Percentiles rank a stretch among this genome's conserved stretches.
These are phyloP conservation scores for Cyberlindnera subsufficiens DNA, from an alignment of 805 yeast genomes.

Conservation along the genomic window DNA sequence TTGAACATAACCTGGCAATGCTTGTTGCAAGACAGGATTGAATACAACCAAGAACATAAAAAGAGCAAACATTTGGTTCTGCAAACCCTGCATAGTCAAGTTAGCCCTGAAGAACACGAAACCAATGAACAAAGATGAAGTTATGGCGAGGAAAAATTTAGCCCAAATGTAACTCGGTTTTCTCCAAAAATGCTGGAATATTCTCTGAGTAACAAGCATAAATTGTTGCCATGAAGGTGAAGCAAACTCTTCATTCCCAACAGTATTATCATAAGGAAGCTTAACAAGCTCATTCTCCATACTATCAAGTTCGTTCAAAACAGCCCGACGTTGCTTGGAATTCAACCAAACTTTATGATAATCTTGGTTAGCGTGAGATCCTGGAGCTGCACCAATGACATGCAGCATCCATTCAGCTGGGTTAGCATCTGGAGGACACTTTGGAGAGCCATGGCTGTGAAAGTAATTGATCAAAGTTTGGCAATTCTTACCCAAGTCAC, in stretches of 20 bases:
- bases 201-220: conserved; percentile 43
- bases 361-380: conserved; percentile 66
- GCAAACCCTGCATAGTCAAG: conserved; percentile 61
- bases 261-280: conserved; percentile 27
- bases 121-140: conserved; percentile 63
- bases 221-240: conserved; percentile 37
- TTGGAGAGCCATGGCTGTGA: conserved; percentile 57
- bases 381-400: conserved; percentile 80
- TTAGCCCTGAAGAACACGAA: conserved; percentile 69
- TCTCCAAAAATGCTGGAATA: conserved; percentile 63
- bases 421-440: conserved; percentile 64
- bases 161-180: conserved; percentile 58
- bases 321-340: conserved; percentile 55
- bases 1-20: conserved; percentile 52
- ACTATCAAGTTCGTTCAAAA: conserved; percentile 50
- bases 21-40: conserved; percentile 55
- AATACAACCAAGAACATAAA: conserved; percentile 61
- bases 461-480: conserved; percentile 56
- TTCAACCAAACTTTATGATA: conserved; percentile 73
- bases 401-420: conserved; percentile 94
- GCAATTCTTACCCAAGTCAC: conserved; percentile 61
- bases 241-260: conserved; percentile 37
- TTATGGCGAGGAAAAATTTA: conserved; percentile 46
- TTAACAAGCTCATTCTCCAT: conserved; percentile 58
- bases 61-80: conserved; percentile 74